Evolutionary conservation across 75 land plant species (phyloP), one percentile per base, ranked within the genome.

Genomic region (Azolla pinnata): DNA sequence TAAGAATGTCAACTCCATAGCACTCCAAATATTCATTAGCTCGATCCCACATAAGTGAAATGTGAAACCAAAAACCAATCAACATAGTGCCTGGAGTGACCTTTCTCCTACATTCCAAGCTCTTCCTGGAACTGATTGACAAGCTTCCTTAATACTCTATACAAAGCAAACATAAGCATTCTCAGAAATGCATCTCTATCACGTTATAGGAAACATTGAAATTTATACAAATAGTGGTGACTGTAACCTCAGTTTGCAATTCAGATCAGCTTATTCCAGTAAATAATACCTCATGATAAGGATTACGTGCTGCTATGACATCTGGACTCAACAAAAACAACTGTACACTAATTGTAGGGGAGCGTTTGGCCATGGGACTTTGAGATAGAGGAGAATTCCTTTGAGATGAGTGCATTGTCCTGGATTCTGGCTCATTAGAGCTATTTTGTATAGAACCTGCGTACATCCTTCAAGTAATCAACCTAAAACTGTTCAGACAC

Each of bases 61-160:
- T n/a, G n/a, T n/a, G n/a, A n/a, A n/a, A n/a, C n/a, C n/a, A n/a
- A n/a, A n/a, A n/a, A n/a, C n/a, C n/a, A n/a, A n/a, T n/a, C n/a
- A n/a, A n/a, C n/a, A n/a, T n/a, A n/a, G n/a, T 26, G 28, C 28
- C 4, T 5, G 29, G 7, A 24, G n/a, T 54, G 24, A 71, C 74
- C 74, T 71, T 48, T 65, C 74, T 49, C 59, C 74, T 23, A 26
- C 62, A 58, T 71, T 65, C 74, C 74, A 71, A 47, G 50, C 20
- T 60, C 67, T 71, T 60, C 74, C 74, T 29, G 69, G 23, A 24
- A 71, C 62, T 9, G 68, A 65, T 59, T 71, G 74, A 57, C 67
- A 71, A 35, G 68, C 74, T 35, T 59, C 65, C 63, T 71, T 71
- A 24, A 71, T 56, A 33, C 53, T 59, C 74, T 71, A 57, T 44